Base-by-base conservation (phyloP, 148 eudicot species). In the Silene latifolia region DNA sequence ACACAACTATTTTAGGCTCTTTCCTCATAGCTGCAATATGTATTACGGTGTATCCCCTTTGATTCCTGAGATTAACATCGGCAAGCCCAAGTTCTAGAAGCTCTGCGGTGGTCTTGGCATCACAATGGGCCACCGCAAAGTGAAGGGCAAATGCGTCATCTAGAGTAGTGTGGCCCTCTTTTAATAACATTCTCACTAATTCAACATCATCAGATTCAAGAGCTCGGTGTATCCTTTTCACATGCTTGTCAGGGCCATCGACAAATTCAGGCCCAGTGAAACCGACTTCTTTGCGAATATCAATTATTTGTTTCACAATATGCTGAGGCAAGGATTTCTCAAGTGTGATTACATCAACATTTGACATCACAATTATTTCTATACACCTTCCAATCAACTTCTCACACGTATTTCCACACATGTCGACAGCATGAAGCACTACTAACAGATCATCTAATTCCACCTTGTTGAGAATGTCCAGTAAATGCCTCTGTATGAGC, bases 161-260 rank as follows among this genome's bases (percentile, higher is more conserved):
- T 18, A 93, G 85, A 54, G 80, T 86, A 5, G 91, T 87, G 83
- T 83, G 91, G n/a, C 86, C 88, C 79, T 93, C 97, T 83, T 82
- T 88, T 32, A 91, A 80, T 56, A 93, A 82, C 97, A 89, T 88
- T 76, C 85, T 84, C n/a, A 93, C 89, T 64, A 93, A 83, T 63
- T 93, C 97, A 59, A 93, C 95, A 82, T 93, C 97, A 70, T 93
- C 90, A 5, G 97, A 93, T 69, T 93, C 97, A 56, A 93, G 78
- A 54, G 98, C 97, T 80, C 94, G 81, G 75, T 89, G 97, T 65
- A 91, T 84, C 81, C 93, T 89, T 84, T 88, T 88, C 72, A 91
- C 91, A 65, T 93, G 96, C 75, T 90, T 89, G 80, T 93, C 91
- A 48, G 96, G 96, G 80, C 79, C 84, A 25, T 69, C 77, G 20